Percentiles rank a stretch among this genome's conserved stretches.
phyloP scores from a whole-genome alignment of 495 filamentous ascomycete species.

The Xylaria intraflava region DNA sequence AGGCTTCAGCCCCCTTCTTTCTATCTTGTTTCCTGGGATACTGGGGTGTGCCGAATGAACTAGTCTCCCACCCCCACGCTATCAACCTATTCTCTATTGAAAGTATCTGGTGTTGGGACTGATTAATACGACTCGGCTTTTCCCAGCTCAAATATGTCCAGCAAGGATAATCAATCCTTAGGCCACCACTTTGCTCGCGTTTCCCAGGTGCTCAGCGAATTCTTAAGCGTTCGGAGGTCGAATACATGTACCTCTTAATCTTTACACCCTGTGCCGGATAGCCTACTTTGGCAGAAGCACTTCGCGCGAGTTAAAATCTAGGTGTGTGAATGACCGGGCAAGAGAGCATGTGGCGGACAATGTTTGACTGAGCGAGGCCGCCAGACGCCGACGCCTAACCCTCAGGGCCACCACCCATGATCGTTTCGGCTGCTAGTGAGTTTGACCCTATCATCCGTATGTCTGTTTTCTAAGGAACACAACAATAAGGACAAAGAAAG shows the following conservation, averaged over 20 bases:
- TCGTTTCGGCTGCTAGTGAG: no score
- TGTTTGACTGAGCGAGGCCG: no score
- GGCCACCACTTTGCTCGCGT: not conserved
- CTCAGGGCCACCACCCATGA: no score
- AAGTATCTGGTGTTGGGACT: not conserved
- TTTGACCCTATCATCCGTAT: no score
- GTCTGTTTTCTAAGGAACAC: no score
- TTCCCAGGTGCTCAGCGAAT: conserved; percentile 2
- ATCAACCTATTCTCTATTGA: conserved; percentile 5
- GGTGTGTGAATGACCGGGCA: no score
- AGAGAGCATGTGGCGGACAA: no score
- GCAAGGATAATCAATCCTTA: not conserved
- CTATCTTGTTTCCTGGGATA: not conserved
- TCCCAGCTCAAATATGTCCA: not conserved
- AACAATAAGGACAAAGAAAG: no score
- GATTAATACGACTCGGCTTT: not conserved
- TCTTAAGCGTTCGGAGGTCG: not conserved
- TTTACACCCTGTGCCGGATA: not conserved
- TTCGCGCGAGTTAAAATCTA: not conserved
- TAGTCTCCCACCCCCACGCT: not conserved
- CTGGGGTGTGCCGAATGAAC: not conserved
- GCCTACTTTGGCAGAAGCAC: not conserved
- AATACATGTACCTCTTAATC: not conserved
- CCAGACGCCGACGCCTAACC: no score
- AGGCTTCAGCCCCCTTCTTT: not conserved